These are phyloP conservation scores for Elsinoe necatrix DNA, from an alignment of 2,329 filamentous ascomycete species.

Conservation along the genomic window DNA sequence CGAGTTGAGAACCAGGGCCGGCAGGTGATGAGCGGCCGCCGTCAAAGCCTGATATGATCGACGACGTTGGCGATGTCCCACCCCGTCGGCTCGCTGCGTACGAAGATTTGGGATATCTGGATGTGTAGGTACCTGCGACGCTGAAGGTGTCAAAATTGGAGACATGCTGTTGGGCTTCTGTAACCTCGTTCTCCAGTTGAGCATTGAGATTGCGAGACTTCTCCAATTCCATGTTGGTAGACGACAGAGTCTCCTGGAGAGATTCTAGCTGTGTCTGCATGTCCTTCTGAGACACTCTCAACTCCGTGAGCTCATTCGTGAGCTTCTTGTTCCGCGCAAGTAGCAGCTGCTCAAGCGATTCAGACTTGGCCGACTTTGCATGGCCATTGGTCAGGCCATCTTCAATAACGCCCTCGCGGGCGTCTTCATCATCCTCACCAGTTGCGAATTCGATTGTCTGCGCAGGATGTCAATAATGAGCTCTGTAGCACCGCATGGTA, in stretches of 20 bases:
- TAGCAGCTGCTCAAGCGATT: conserved; percentile 83
- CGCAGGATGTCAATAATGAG: not conserved
- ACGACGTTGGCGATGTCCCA: conserved; percentile 83
- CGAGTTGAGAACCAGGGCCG: conserved; percentile 52
- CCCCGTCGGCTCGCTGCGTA: conserved; percentile 52
- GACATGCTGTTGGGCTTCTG: conserved; percentile 76
- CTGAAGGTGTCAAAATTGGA: conserved; percentile 86
- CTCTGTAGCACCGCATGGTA: conserved; percentile 15
- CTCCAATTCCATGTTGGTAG: conserved; percentile 77
- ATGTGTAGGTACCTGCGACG: conserved; percentile 83
- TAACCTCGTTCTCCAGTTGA: conserved; percentile 85
- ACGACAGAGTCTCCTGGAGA: conserved; percentile 74
- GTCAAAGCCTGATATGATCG: conserved; percentile 96
- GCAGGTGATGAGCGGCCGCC: conserved; percentile 34
- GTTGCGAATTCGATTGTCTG: conserved; percentile 91
- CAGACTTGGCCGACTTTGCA: conserved; percentile 49
- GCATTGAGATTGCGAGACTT: conserved; percentile 75
- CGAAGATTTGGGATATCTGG: conserved; percentile 62
- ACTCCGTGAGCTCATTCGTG: conserved; percentile 81
- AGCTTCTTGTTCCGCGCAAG: conserved; percentile 94
- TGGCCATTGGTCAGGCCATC: conserved; percentile 42
- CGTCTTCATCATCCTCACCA: conserved; percentile 50
- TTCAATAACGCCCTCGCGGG: conserved; percentile 48
- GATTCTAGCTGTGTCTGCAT: conserved; percentile 70
- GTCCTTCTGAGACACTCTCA: conserved; percentile 90